phyloP scores from a whole-genome alignment of 176 grass and related monocot species.

The Aegilops speltoides region DNA sequence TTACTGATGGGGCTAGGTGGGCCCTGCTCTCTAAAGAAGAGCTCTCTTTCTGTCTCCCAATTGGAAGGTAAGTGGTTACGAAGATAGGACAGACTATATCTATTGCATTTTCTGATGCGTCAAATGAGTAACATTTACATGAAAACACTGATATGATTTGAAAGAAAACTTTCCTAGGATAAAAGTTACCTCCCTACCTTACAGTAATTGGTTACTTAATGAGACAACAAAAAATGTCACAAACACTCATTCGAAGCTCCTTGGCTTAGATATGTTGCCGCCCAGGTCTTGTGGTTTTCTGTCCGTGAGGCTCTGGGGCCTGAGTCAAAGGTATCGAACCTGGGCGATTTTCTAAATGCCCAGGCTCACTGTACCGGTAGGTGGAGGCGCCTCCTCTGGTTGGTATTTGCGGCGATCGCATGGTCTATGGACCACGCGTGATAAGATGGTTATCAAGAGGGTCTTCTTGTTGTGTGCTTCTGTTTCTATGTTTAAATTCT shows the following conservation, averaged over 20 bases:
- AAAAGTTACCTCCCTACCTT: conserved; percentile 52
- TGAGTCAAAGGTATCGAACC: no score
- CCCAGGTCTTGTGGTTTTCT: no score
- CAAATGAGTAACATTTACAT: conserved; percentile 29
- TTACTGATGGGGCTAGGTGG: conserved; percentile 26
- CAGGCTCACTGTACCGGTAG: no score
- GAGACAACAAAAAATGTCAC: conserved; percentile 50
- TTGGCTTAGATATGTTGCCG: conserved; percentile 57
- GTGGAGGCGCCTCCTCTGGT: no score
- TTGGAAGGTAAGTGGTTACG: conserved; percentile 24
- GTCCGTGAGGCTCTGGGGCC: no score
- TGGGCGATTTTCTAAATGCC: no score
- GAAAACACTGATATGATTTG: conserved; percentile 37
- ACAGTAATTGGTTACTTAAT: conserved; percentile 56
- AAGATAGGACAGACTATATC: conserved; percentile 33
- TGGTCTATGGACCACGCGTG: no score
- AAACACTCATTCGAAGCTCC: conserved; percentile 68
- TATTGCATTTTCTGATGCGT: conserved; percentile 41
- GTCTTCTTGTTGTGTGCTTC: no score
- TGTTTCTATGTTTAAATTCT: no score
- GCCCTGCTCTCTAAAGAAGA: conserved; percentile 30
- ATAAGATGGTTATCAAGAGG: no score
- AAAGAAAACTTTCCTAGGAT: conserved; percentile 54
- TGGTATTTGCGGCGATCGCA: no score
- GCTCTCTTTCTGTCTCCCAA: conserved; percentile 24